Evolutionary conservation across 495 filamentous ascomycete genomes (phyloP), one percentile per base, ranked within the genome.

Genomic region (Penicillium longicatenatum): DNA sequence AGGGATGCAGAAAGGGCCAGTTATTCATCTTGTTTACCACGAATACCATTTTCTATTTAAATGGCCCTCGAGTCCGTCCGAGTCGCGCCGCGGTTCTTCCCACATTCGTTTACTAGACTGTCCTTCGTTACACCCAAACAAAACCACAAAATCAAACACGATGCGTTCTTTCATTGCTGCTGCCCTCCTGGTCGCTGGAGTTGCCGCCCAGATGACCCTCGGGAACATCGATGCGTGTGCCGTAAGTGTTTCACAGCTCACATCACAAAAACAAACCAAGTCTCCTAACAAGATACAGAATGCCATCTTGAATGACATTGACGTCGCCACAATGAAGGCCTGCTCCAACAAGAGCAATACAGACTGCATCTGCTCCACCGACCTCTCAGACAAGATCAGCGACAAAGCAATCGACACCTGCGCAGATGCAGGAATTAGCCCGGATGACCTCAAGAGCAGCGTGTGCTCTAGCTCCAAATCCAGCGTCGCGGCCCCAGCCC

Each of bases 151-250:
- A 33, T 16, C 29, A 33, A 20, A 30, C 50, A 61, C 45, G 47
- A 70, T 70, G 67, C 67, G 67, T 47, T 61, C 43, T 22, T 61
- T 63, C 55, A 48, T 67, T 42, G 43, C 58, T 51, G 37, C 62
- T 48, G 37, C 62, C 8, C n/a, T 70, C 42, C 46, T 70, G 44
- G 30, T 59, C 11, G 62, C 59, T 20, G 57, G 64, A 22, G 59
- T 54, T 43, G 43, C 45, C n/a, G 58, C 67, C n/a, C 44, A 53
- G 16, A n/a, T n/a, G n/a, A n/a, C 26, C 16, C 41, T 31, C 2
- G 8, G 4, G 9, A 52, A 63, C 49, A 57, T 53, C 53, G 16
- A 57, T 0, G 43, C 37, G 5, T 70, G 67, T 12, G 62, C 55
- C 29, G 65, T 67, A 64, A 57, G 66, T 54, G 2, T 12, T 21